Base-by-base conservation (phyloP, 371 early-diverging fungal species). In the Apophysomyces ossiformis region DNA sequence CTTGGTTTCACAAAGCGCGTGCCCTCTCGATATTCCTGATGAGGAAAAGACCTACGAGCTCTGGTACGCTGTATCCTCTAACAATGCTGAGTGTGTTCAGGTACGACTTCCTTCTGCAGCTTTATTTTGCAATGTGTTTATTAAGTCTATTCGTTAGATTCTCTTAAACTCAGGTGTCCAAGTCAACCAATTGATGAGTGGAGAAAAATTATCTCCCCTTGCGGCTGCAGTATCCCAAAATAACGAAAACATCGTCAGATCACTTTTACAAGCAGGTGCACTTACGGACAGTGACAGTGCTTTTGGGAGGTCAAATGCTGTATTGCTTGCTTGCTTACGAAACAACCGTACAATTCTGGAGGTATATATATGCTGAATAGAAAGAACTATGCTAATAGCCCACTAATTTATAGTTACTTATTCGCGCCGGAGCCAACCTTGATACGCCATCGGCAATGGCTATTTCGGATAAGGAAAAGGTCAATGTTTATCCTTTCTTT, bases 21-120 rank as follows among this genome's bases (percentile, higher is more conserved):
- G 59, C 18, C 41, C 60, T 1, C 16, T 77, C 9, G 66, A 79
- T 21, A 59, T 66, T 0, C 4, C 69, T 36, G 86, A 87, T 54
- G 50, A 67, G 7, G 67, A 72, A 32, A 79, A 83, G 0, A 47
- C 67, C 9, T 69, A 80, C 7, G 82, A 79, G 32, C 50, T 88
- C 4, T 67, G 79, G 54, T 83, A 84, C 68, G 89, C 87, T 7
- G 76, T 83, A 7, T 57, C 66, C 18, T 69, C 72, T 3, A 44
- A 69, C 1, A 63, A 50, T 15, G 11, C 61, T 2, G 58, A 68
- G 16, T 64, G 64, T 12, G 70, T 77, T 8, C 37, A 77, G 69
- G 79, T 79, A 50, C 35, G 26, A 50, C 9, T 36, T 37, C 59
- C 7, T 56, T 35, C 13, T 61, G 12, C 8, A 44, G 7, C 5